Conservation (phyloP, 306 rosid species). For the Acacia crassicarpa region DNA sequence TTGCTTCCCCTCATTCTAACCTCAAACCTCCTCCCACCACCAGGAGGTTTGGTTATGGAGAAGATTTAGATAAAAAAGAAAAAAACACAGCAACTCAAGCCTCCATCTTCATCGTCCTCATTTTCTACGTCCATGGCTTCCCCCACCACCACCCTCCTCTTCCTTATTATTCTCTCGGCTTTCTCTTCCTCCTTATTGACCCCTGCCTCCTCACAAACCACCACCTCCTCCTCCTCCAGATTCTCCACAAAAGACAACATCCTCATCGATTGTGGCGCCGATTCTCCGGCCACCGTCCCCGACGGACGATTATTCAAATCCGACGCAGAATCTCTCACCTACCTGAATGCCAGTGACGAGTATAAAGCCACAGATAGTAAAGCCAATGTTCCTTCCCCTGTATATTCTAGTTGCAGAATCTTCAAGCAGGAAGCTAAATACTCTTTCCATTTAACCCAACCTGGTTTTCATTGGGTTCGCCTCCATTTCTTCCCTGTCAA, state of each 20-base stretch:
- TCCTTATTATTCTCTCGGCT: slow-evolving; percentile 43
- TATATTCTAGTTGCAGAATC: slow-evolving; percentile 61
- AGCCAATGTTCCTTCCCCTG: slow-evolving; percentile 38
- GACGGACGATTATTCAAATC: slow-evolving; percentile 82
- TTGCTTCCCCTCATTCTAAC: slow-evolving; percentile 30
- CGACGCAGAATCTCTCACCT: slow-evolving; percentile 54
- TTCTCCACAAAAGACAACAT: slow-evolving; percentile 68
- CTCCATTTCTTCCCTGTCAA: slow-evolving; percentile 58
- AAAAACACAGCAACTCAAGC: not conserved
- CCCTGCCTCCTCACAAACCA: not conserved
- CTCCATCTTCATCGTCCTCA: slow-evolving; percentile 31
- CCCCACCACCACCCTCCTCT: slow-evolving; percentile 49
- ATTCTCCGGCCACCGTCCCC: slow-evolving; percentile 36
- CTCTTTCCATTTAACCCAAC: slow-evolving; percentile 50
- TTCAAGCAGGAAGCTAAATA: slow-evolving; percentile 61
- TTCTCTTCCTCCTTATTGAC: slow-evolving; percentile 23
- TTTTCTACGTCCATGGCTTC: slow-evolving; percentile 55
- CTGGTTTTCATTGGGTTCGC: slow-evolving; percentile 68
- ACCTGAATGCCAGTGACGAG: slow-evolving; percentile 59
- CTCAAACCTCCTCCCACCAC: slow-evolving; percentile 45
- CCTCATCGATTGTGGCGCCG: slow-evolving; percentile 82
- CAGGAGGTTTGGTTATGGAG: slow-evolving; percentile 75
- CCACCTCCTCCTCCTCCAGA: slow-evolving; percentile 40
- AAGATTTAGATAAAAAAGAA: slow-evolving; percentile 23
- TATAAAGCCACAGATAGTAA: slow-evolving; percentile 34